Base-by-base conservation (phyloP, 345 rosid genomes). In the Populus davidiana region DNA sequence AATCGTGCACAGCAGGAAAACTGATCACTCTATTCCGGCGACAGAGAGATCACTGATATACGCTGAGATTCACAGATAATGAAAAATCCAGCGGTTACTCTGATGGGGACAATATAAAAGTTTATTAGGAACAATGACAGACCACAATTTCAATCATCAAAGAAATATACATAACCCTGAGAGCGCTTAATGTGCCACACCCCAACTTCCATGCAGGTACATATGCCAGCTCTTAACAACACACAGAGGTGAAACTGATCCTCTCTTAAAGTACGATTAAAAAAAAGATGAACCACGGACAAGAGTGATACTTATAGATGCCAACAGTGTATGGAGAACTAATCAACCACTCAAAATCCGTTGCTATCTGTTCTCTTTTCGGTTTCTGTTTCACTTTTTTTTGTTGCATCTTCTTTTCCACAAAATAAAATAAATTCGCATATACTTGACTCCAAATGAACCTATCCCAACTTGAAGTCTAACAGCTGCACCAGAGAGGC, bases 391-490 rank as follows among this genome's bases (percentile, higher is more conserved):
- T 59, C 20, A 11, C 7, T n/a, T 33, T 31, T 36, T 29, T 36
- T 13, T 8, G 11, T 29, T 5, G 33, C 27, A 8, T 35, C 61
- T 35, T 47, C 27, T 13, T 70, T 64, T 47, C 70, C 62, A 75
- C 61, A 62, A 11, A 11, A 18, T 56, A 36, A 70, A 67, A 61
- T 25, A 75, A 75, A 21, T 18, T 56, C 5, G 14, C 52, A 62
- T 71, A 43, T 82, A 74, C 52, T 62, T 18, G 20, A 68, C 29
- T 39, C 5, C 49, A 16, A 78, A 70, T 23, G 27, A 50, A 71
- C 35, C 70, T 36, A 23, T 33, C n/a, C 36, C 75, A 78, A 21
- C 70, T 36, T 41, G 43, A 69, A 77, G 23, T 67, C 78, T 73
- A 66, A 74, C 20, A 66, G 69, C 41, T 36, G 35, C 74, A 74